A percentile compares a stretch with the other conserved stretches of the same genome.
Conservation (phyloP, 352 stramenopile genomes). For the Aphanomyces stellatus region DNA sequence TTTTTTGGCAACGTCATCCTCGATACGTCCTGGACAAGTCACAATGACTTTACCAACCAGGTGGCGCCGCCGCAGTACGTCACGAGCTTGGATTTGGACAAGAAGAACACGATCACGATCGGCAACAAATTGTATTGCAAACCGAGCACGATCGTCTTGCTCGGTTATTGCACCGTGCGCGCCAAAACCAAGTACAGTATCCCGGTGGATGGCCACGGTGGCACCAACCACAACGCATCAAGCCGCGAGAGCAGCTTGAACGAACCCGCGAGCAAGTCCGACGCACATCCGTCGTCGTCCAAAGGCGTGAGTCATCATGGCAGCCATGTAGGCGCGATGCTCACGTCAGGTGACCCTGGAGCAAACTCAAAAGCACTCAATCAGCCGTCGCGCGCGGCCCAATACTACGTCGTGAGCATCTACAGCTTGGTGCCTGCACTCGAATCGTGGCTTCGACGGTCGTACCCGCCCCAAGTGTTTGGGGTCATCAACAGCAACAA, state of each 20-base stretch:
- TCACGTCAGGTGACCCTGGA: not conserved
- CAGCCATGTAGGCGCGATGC: no score
- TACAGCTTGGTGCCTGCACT: not conserved
- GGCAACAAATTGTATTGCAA: slow-evolving; percentile 9
- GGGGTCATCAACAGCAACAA: not conserved
- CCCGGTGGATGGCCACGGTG: no score
- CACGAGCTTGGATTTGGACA: slow-evolving; percentile 5
- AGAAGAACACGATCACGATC: slow-evolving; percentile 7
- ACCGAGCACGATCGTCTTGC: not conserved
- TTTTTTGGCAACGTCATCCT: not conserved
- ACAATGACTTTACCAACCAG: slow-evolving; percentile 7
- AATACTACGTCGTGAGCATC: slow-evolving; percentile 6
- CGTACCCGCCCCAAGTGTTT: not conserved
- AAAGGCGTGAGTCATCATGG: no score
- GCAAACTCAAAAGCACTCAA: not conserved
- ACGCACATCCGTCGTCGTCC: no score
- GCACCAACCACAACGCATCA: not conserved
- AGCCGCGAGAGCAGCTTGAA: not conserved
- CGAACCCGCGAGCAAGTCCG: not conserved
- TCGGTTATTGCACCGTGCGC: slow-evolving; percentile 2
- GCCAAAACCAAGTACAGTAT: not conserved
- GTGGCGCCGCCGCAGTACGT: slow-evolving; percentile 4
- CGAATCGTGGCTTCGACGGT: not conserved
- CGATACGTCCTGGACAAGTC: not conserved
- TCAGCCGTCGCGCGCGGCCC: no score